phyloP scores from a whole-genome alignment of 352 stramenopile genomes.

The Globisporangium splendens region DNA sequence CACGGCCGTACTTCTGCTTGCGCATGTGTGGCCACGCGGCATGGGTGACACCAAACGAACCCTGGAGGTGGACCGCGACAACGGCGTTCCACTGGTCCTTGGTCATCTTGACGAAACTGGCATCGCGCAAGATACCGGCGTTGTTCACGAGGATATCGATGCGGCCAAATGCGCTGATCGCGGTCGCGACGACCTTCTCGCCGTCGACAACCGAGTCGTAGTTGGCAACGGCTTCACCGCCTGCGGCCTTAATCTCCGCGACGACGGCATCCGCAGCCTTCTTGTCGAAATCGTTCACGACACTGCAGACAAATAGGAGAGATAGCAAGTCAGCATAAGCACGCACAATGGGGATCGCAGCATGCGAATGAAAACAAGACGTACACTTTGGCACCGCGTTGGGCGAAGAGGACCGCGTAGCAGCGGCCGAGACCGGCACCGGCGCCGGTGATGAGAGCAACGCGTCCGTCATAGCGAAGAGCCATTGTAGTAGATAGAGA shows the following conservation, averaged over 20 bases:
- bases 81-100: constrained; percentile 87
- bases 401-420: constrained; percentile 71
- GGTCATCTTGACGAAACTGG: constrained; percentile 88
- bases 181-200: constrained; percentile 75
- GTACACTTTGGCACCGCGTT: constrained; percentile 80
- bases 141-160: constrained; percentile 92
- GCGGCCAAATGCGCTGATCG: constrained; percentile 64
- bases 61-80: constrained; percentile 80
- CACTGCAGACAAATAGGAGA: constrained; percentile 17
- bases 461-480: constrained; percentile 72
- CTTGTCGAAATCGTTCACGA: constrained; percentile 77
- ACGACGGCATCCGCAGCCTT: constrained; percentile 70
- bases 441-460: constrained; percentile 78
- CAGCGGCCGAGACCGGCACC: constrained; percentile 68
- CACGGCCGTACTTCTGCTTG: constrained; percentile 86
- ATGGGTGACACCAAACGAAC: constrained; percentile 79
- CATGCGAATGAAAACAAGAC: constrained; percentile 13
- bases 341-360: too few species aligned
- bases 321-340: background rate
- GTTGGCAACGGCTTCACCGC: constrained; percentile 69
- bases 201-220: constrained; percentile 86
- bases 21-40: constrained; percentile 87
- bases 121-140: constrained; percentile 92
- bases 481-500: constrained; percentile 19
- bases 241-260: constrained; percentile 67